A percentile compares a stretch with the other conserved stretches of the same genome.
Conservation (phyloP, 495 filamentous ascomycete genomes). For the Hyaloscypha finlandica region DNA sequence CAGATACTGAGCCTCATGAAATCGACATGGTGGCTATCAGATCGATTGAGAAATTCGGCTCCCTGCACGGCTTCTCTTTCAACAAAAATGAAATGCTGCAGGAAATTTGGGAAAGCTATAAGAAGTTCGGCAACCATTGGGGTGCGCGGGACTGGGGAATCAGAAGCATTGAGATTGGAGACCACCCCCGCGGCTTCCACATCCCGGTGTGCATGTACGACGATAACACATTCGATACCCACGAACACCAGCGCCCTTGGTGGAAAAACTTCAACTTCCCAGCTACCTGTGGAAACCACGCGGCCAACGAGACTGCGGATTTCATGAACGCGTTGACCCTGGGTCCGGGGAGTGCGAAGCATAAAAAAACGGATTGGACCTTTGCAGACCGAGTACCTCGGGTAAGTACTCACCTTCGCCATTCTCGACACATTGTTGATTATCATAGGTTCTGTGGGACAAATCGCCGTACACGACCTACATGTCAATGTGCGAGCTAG, state of each 20-base stretch:
- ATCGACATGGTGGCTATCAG: neutral
- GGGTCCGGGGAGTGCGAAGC: neutral
- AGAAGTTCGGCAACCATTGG: neutral
- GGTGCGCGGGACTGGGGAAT: neutral
- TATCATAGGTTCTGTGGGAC: neutral
- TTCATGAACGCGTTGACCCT: constrained; percentile 1
- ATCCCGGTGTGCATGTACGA: constrained; percentile 10
- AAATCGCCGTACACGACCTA: neutral
- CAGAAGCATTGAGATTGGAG: neutral
- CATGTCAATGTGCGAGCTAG: neutral
- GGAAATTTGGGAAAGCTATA: neutral
- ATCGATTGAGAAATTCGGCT: neutral
- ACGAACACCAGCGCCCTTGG: neutral
- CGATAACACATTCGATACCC: neutral
- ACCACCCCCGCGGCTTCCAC: neutral
- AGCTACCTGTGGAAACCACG: constrained; percentile 1
- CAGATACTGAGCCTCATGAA: neutral
- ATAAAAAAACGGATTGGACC: neutral
- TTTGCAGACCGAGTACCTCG: neutral
- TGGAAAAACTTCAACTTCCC: neutral
- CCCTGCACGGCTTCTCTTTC: neutral
- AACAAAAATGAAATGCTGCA: neutral
- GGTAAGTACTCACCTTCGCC: neutral
- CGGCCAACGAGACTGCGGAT: neutral
- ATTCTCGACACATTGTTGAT: neutral